Evolutionary conservation across 83 land plant genomes (phyloP).

Genomic region (Larix sibirica): DNA sequence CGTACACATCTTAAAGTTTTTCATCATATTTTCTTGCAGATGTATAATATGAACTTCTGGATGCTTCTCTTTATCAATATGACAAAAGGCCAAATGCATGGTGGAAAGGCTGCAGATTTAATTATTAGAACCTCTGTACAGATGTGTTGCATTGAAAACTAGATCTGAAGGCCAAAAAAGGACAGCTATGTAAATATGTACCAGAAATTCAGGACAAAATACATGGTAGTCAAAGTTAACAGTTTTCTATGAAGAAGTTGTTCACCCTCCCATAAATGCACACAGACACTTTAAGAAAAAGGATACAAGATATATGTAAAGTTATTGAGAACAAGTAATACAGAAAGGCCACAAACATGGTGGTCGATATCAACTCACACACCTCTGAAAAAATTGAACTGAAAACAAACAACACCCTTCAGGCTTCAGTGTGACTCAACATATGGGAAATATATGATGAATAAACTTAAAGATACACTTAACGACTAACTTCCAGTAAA

Average conservation of each 20-base stretch:
- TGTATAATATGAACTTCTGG: not conserved
- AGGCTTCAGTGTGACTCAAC: too few relatives aligned
- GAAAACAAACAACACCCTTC: too few relatives aligned
- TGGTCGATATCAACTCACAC: not conserved
- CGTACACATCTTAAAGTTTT: not conserved
- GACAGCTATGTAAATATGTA: not conserved
- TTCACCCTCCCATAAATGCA: too few relatives aligned
- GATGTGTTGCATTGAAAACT: not conserved
- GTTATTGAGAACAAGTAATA: not conserved
- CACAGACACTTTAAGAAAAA: not conserved
- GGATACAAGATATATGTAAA: not conserved
- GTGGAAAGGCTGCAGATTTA: not conserved
- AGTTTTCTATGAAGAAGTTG: not conserved
- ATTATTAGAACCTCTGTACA: not conserved
- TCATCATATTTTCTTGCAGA: not conserved
- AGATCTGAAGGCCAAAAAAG: not conserved
- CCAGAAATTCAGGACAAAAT: not conserved
- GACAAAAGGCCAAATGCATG: not conserved
- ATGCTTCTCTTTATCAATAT: not conserved
- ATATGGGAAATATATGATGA: not conserved
- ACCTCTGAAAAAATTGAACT: not conserved
- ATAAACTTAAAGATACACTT: not conserved
- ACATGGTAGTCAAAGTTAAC: not conserved
- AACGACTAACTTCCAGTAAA: not conserved
- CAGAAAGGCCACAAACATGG: not conserved